phyloP scores from a whole-genome alignment of 768 basidiomycete species.

The Naganishia friedmannii region DNA sequence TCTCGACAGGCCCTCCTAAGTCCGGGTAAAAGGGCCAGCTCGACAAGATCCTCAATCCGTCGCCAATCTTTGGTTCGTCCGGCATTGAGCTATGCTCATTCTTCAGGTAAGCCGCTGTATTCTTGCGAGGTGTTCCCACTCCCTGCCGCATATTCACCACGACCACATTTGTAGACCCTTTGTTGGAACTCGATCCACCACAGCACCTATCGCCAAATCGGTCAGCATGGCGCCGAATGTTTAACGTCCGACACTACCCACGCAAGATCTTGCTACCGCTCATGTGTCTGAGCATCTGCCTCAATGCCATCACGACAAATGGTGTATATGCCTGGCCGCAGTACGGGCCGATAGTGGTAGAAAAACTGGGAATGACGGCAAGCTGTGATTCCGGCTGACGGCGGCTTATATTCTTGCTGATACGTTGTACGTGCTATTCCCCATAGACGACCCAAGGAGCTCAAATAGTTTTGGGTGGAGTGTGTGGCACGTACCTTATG shows the following conservation, averaged over 20 bases:
- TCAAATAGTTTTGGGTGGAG: slow-evolving; percentile 47
- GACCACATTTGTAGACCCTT: slow-evolving; percentile 10
- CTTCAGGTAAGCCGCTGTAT: slow-evolving; percentile 2
- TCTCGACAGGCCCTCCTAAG: not conserved
- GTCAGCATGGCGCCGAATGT: slow-evolving; percentile 14
- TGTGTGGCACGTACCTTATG: slow-evolving; percentile 48
- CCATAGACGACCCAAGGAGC: no score
- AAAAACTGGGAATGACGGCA: slow-evolving; percentile 39
- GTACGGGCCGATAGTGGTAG: slow-evolving; percentile 49
- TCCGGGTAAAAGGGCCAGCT: not conserved
- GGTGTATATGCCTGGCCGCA: slow-evolving; percentile 52
- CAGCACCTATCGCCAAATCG: slow-evolving; percentile 22
- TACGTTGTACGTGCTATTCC: no score
- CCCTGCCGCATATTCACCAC: not conserved
- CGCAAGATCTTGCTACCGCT: slow-evolving; percentile 30
- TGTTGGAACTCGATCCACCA: slow-evolving; percentile 23
- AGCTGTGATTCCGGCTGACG: no score
- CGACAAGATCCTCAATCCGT: not conserved
- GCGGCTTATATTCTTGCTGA: no score
- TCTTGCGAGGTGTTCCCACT: not conserved
- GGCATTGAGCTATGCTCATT: slow-evolving; percentile 17
- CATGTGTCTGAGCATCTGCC: slow-evolving; percentile 42
- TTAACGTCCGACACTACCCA: slow-evolving; percentile 27
- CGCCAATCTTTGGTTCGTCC: slow-evolving; percentile 7
- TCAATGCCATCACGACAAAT: slow-evolving; percentile 47